These are phyloP conservation scores for Rhododendron henanense DNA, from an alignment of 148 eudicot genomes.

Conservation along the genomic window DNA sequence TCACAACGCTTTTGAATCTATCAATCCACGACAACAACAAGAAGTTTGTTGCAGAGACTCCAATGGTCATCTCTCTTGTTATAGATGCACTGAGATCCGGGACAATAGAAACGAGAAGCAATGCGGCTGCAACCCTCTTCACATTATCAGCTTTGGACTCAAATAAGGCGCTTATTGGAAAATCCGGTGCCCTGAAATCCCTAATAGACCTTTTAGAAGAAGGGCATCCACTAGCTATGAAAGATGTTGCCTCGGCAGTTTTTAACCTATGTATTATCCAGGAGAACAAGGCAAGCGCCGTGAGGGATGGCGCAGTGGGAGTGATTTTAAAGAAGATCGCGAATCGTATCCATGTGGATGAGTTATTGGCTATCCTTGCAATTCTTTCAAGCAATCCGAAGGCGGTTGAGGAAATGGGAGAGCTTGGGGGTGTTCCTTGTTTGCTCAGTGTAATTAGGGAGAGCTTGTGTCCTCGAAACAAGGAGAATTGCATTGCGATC, in stretches of 20 bases:
- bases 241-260: conserved; percentile 87
- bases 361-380: conserved; percentile 77
- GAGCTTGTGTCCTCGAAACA: conserved; percentile 64
- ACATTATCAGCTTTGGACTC: conserved; percentile 92
- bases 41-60: conserved; percentile 83
- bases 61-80: conserved; percentile 58
- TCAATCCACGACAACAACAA: conserved; percentile 92
- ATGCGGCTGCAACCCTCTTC: conserved; percentile 93
- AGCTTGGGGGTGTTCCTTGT: conserved; percentile 56
- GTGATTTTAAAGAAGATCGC: conserved; percentile 66
- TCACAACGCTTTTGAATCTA: conserved; percentile 78
- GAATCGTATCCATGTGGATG: conserved; percentile 53
- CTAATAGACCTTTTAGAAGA: conserved; percentile 68
- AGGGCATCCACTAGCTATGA: conserved; percentile 67
- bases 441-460: conserved; percentile 61
- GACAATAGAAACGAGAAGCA: conserved; percentile 67
- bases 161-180: conserved; percentile 71
- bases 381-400: conserved; percentile 70
- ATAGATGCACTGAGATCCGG: conserved; percentile 59
- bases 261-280: conserved; percentile 78
- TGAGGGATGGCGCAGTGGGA: conserved; percentile 69
- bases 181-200: conserved; percentile 69
- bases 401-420: conserved; percentile 74
- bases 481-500: conserved; percentile 79
- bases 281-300: conserved; percentile 80